Evolutionary conservation across 768 basidiomycete species (phyloP).

Genomic region (Lentinula aciculospora): DNA sequence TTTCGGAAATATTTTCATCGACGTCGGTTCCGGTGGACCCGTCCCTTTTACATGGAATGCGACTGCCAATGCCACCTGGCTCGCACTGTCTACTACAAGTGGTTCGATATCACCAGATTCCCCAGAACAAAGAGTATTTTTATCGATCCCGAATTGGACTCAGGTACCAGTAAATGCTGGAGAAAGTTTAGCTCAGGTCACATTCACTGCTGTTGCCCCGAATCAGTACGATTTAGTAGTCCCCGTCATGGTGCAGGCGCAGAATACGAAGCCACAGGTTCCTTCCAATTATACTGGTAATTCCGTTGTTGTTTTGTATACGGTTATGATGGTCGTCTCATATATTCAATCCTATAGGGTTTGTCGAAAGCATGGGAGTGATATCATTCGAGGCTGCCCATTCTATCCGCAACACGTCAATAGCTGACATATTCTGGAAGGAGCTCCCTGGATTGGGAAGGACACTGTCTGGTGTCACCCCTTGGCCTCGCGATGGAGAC

Average conservation of each 20-base stretch:
- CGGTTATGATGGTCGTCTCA: background rate
- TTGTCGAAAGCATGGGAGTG: constrained; percentile 54
- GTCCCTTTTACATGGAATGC: constrained; percentile 50
- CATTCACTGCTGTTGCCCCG: constrained; percentile 38
- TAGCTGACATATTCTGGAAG: constrained; percentile 50
- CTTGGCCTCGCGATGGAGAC: constrained; percentile 44
- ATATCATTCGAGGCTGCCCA: constrained; percentile 67
- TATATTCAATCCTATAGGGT: constrained; percentile 28
- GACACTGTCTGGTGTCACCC: constrained; percentile 56
- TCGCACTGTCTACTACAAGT: constrained; percentile 36
- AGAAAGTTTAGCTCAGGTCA: constrained; percentile 31
- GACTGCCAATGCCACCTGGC: constrained; percentile 45
- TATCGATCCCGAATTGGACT: constrained; percentile 53
- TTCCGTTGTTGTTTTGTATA: background rate
- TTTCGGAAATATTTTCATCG: constrained; percentile 48
- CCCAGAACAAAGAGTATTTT: constrained; percentile 49
- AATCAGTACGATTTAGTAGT: constrained; percentile 30
- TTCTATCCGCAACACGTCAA: constrained; percentile 38
- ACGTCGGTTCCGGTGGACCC: constrained; percentile 58
- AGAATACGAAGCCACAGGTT: constrained; percentile 26
- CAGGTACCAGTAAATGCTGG: constrained; percentile 27
- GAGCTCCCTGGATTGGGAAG: constrained; percentile 56
- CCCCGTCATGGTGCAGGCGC: constrained; percentile 25
- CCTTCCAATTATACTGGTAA: constrained; percentile 45
- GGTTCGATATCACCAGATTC: constrained; percentile 43